Percentiles rank a stretch among this genome's conserved stretches.
Evolutionary conservation across 371 early-diverging fungal species (phyloP).

Genomic region (Apophysomyces elegans): DNA sequence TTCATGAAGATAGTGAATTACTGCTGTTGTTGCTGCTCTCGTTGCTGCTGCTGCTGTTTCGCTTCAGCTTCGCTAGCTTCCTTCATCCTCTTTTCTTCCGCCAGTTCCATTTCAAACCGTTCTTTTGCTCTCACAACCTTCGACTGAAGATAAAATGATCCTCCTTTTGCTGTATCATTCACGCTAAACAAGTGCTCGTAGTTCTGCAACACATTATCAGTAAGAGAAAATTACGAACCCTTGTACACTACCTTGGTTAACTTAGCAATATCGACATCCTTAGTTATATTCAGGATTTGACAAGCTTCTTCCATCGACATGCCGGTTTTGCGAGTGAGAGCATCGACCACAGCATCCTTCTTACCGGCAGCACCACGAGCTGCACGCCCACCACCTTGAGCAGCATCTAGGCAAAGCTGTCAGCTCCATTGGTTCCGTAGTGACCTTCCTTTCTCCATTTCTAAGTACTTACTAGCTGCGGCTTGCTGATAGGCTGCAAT

Average conservation of each 20-base stretch:
- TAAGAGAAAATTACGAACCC: neutral
- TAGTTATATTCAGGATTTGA: constrained; percentile 90
- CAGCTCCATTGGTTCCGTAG: neutral
- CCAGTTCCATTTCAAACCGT: constrained; percentile 87
- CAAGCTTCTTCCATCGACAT: constrained; percentile 92
- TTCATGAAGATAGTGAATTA: constrained; percentile 21
- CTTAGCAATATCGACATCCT: constrained; percentile 73
- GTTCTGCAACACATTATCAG: constrained; percentile 51
- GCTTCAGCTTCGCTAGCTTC: constrained; percentile 46
- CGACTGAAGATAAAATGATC: constrained; percentile 93
- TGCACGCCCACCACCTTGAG: constrained; percentile 64
- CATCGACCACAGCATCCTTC: constrained; percentile 67
- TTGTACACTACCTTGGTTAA: constrained; percentile 62
- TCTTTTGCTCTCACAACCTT: constrained; percentile 95
- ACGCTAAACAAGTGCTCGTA: constrained; percentile 89
- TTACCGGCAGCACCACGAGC: constrained; percentile 42
- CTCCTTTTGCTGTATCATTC: constrained; percentile 88
- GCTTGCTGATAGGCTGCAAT: constrained; percentile 94
- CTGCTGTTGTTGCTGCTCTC: constrained; percentile 26
- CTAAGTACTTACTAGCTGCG: constrained; percentile 75
- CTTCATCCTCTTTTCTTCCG: constrained; percentile 31
- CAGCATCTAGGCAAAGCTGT: constrained; percentile 49
- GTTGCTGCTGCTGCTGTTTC: constrained; percentile 18
- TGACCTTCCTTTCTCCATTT: neutral
- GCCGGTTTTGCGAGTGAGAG: constrained; percentile 80